Base-by-base conservation (phyloP, 768 basidiomycete genomes). In the Chlorophyllum brunneum region DNA sequence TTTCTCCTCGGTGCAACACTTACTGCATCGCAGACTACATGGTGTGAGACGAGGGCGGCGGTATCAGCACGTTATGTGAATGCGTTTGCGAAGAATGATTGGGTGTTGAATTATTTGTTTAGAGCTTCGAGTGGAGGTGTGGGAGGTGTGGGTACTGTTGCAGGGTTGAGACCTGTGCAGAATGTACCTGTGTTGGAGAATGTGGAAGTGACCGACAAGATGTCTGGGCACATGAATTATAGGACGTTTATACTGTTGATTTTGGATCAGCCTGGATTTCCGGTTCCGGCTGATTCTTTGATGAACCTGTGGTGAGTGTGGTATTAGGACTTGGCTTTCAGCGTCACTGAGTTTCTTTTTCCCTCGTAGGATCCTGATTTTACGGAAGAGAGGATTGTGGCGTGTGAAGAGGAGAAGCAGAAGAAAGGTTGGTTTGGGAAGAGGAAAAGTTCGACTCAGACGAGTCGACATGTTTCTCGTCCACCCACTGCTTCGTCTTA, bases 81-180 rank as follows among this genome's bases (percentile, higher is more conserved):
- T 58, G 77, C 71, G 16, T 97, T 80, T 57, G 89, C 93, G 6
- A 81, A 81, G 57, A 95, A 89, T 62, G 97, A 99, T 68, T 99
- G 97, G 97, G 86, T 99, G 27, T 70, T 99, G 36, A 98, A 98
- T 60, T 98, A 98, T 67, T 76, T 98, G 15, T 98, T 98, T 72
- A 82, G 97, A 16, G 95, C 95, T 1, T 94, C 95, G 15, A 86
- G 85, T 56, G 97, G 89, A 23, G 94, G 94, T 10, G 75, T n/a
- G n/a, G n/a, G n/a, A n/a, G n/a, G n/a, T n/a, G n/a, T 98, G 27
- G 88, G 87, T 56, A 90, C 92, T 10, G 94, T 99, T 5, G 97
- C 97, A 1, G 97, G 97, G 3, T 67, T 99, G 56, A 72, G 95
- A 36, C 91, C 95, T 2, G 81, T 98, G 7, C 78, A 87, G 57